Conservation (phyloP, 202 grass and related monocot genomes). For the Saccharum hybrid region DNA sequence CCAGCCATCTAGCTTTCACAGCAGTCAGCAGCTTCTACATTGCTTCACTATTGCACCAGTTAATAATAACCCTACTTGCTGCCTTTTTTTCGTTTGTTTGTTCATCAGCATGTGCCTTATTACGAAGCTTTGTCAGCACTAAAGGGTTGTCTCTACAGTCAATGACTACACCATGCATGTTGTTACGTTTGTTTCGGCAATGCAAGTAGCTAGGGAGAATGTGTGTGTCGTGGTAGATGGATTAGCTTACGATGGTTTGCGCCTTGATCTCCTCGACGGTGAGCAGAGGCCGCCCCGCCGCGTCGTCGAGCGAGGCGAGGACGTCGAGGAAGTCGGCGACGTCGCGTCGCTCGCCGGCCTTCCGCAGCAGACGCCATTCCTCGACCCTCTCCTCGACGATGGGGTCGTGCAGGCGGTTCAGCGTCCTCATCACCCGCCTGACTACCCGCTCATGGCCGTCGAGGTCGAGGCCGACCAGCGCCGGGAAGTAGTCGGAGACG, state of each 20-base stretch:
- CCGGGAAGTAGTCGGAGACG: slow-evolving; percentile 71
- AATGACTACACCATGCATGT: no score
- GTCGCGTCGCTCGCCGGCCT: slow-evolving; percentile 18
- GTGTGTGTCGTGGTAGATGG: no score
- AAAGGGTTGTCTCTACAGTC: no score
- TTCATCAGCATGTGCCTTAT: no score
- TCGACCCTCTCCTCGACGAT: slow-evolving; percentile 50
- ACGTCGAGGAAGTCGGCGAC: slow-evolving; percentile 58
- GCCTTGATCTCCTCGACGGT: slow-evolving; percentile 58
- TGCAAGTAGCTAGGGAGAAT: no score
- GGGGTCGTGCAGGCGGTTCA: slow-evolving; percentile 60
- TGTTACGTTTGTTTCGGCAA: no score
- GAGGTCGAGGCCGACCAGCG: slow-evolving; percentile 48
- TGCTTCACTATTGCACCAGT: background rate
- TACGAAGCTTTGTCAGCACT: no score
- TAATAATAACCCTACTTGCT: no score
- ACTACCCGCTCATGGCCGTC: slow-evolving; percentile 54
- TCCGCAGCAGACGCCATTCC: slow-evolving; percentile 37
- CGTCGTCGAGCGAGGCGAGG: slow-evolving; percentile 46
- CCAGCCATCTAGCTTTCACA: no score
- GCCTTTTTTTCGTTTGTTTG: no score
- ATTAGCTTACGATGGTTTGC: slow-evolving; percentile 44
- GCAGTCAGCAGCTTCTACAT: no score
- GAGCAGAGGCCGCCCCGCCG: slow-evolving; percentile 36
- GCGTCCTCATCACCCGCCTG: slow-evolving; percentile 22